These are phyloP conservation scores for Kluyveromyces siamensis DNA, from an alignment of 805 yeast species.

Conservation along the genomic window DNA sequence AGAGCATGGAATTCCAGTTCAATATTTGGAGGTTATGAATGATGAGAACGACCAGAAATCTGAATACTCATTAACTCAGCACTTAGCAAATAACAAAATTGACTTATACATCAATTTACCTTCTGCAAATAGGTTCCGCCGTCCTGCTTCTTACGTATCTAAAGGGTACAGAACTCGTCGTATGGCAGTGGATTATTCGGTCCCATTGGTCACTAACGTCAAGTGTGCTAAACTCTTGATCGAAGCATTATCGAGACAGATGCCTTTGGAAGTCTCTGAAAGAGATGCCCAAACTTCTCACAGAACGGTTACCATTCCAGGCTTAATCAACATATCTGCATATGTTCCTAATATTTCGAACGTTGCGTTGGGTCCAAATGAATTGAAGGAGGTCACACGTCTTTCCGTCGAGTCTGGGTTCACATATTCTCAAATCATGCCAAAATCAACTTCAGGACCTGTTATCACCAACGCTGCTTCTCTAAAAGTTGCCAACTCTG, in stretches of 20 bases:
- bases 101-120: conserved; percentile 96
- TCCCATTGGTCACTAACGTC: conserved; percentile 95
- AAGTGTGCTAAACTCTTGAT: conserved; percentile 92
- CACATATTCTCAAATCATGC: conserved; percentile 74
- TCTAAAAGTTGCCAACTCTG: conserved; percentile 48
- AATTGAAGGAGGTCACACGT: conserved; percentile 61
- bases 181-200: conserved; percentile 98
- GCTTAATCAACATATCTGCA: conserved; percentile 74
- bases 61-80: conserved; percentile 93
- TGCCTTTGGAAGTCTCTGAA: conserved; percentile 56
- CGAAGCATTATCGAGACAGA: conserved; percentile 79
- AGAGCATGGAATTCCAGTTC: conserved; percentile 91
- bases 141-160: conserved; percentile 97
- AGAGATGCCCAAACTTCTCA: conserved; percentile 90
- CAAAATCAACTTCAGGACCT: conserved; percentile 54
- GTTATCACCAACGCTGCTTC: conserved; percentile 57
- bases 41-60: conserved; percentile 69
- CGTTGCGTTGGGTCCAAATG: conserved; percentile 36
- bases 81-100: conserved; percentile 91
- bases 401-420: conserved; percentile 77
- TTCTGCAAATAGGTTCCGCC: conserved; percentile 91
- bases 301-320: conserved; percentile 73
- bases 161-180: conserved; percentile 98
- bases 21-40: conserved; percentile 84
- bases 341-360: conserved; percentile 60